These are phyloP conservation scores for Penicillium pancosmium DNA, from an alignment of 495 filamentous ascomycete genomes.

Conservation along the genomic window DNA sequence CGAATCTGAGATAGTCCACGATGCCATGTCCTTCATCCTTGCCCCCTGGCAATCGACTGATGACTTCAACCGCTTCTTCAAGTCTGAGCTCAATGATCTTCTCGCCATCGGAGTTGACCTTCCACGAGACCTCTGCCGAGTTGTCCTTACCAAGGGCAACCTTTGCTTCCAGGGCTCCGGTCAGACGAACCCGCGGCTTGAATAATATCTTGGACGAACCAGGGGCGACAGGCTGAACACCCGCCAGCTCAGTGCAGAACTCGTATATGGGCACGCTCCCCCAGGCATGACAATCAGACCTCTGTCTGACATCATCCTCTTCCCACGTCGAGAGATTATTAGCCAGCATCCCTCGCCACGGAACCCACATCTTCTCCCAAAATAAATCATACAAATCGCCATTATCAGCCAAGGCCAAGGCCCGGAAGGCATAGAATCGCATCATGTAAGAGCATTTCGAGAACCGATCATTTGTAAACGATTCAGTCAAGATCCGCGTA, in stretches of 20 bases:
- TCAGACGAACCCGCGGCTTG: constrained; percentile 34
- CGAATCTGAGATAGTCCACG: constrained; percentile 15
- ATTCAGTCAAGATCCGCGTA: constrained; percentile 23
- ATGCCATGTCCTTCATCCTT: constrained; percentile 27
- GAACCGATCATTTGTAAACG: constrained; percentile 27
- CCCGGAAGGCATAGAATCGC: constrained; percentile 43
- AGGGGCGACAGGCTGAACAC: constrained; percentile 25
- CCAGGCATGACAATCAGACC: constrained; percentile 48
- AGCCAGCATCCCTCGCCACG: constrained; percentile 36
- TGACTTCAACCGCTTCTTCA: constrained; percentile 29
- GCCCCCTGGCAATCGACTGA: constrained; percentile 22
- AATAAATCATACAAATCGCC: constrained; percentile 27
- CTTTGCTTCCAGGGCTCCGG: constrained; percentile 24
- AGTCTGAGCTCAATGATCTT: constrained; percentile 28
- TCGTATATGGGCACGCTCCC: constrained; percentile 46
- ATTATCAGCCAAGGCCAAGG: constrained; percentile 29
- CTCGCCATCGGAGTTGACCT: constrained; percentile 3
- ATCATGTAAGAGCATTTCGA: constrained; percentile 44
- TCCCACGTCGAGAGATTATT: constrained; percentile 45
- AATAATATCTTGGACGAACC: constrained; percentile 33
- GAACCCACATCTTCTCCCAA: constrained; percentile 33
- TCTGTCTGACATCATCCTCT: constrained; percentile 42
- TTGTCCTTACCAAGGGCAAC: constrained; percentile 36
- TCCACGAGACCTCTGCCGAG: constrained; percentile 33
- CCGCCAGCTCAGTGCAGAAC: constrained; percentile 39